These are phyloP conservation scores for Penicillium sp. DNA, from an alignment of 2,329 filamentous ascomycete genomes.

Conservation along the genomic window DNA sequence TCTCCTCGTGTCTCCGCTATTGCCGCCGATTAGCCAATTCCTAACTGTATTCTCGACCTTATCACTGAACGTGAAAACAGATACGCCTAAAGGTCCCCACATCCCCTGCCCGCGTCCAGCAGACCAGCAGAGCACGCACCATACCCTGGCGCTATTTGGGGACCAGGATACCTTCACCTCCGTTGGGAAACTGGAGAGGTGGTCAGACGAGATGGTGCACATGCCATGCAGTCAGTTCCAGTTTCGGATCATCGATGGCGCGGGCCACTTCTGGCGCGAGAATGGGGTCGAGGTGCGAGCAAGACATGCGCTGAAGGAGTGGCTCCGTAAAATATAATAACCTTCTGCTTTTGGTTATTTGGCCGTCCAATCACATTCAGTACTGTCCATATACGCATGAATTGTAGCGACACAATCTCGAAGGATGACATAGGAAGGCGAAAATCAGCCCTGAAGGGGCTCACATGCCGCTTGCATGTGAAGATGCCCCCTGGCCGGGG, in stretches of 20 bases:
- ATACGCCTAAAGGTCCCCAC: constrained; percentile 28
- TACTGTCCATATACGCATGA: not conserved
- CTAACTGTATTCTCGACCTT: constrained; percentile 59
- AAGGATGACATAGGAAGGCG: not conserved
- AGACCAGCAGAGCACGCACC: constrained; percentile 55
- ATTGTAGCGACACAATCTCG: not conserved
- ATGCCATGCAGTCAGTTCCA: constrained; percentile 48
- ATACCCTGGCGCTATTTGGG: constrained; percentile 71
- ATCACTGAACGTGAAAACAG: constrained; percentile 32
- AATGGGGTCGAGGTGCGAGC: constrained; percentile 47
- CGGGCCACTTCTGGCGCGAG: constrained; percentile 65
- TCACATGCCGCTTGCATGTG: constrained; percentile 6
- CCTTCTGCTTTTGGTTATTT: not conserved
- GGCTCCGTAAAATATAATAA: constrained; percentile 32
- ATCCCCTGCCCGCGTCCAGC: constrained; percentile 44
- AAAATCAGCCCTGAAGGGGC: not conserved
- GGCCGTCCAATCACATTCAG: not conserved
- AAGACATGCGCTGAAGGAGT: constrained; percentile 40
- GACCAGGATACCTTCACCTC: constrained; percentile 72
- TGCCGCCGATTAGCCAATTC: constrained; percentile 55
- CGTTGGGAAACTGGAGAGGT: constrained; percentile 61
- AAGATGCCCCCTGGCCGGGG: not conserved
- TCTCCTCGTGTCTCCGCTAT: constrained; percentile 66
- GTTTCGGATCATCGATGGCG: constrained; percentile 50
- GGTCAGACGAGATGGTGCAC: constrained; percentile 57